phyloP scores from a whole-genome alignment of 306 rosid genomes.

The Rosa persica region DNA sequence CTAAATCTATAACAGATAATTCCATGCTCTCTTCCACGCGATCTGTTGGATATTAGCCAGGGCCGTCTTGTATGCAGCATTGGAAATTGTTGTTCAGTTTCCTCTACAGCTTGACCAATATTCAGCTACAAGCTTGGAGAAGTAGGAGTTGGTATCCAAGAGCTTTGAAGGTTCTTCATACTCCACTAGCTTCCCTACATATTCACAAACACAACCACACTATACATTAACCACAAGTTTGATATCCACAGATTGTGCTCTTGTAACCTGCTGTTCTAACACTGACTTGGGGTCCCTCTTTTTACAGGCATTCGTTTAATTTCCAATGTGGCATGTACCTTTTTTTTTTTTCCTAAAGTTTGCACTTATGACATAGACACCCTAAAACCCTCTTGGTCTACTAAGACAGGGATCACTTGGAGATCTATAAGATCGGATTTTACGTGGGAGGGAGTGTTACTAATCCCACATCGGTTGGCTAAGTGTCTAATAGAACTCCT shows the following conservation, averaged over 20 bases:
- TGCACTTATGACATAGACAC: too few relatives aligned
- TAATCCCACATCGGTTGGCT: background rate
- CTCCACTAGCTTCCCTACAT: constrained; percentile 64
- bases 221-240: background rate
- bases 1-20: background rate
- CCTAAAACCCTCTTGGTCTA: too few relatives aligned
- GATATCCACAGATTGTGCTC: background rate
- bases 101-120: constrained; percentile 72
- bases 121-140: constrained; percentile 75
- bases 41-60: background rate
- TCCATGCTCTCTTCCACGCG: too few relatives aligned
- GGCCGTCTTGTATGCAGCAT: background rate
- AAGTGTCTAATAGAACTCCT: background rate
- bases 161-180: constrained; percentile 71
- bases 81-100: constrained; percentile 21
- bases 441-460: background rate
- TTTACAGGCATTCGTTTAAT: background rate
- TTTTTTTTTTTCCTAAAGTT: too few relatives aligned
- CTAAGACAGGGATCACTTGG: too few relatives aligned
- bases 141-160: constrained; percentile 57
- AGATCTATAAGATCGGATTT: too few relatives aligned
- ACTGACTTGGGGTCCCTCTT: background rate
- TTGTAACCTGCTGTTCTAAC: background rate
- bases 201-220: background rate
- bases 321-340: background rate